These are phyloP conservation scores for Rhizopus delemar DNA, from an alignment of 371 early-diverging fungal species.

Conservation along the genomic window DNA sequence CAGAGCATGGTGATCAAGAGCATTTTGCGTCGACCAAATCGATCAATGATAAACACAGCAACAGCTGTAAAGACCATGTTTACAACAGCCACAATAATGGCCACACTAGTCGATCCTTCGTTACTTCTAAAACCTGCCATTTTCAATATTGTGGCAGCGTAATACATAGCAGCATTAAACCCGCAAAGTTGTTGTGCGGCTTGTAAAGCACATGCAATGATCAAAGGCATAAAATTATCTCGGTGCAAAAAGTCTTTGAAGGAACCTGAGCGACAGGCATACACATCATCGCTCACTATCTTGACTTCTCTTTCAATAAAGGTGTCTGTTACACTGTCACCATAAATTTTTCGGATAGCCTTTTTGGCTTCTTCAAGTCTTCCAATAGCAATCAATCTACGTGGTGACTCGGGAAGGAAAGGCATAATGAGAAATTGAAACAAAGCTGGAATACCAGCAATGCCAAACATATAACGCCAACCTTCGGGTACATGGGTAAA, in stretches of 20 bases:
- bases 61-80: conserved; percentile 59
- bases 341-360: conserved; percentile 56
- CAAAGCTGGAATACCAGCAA: conserved; percentile 37
- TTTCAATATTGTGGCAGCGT: conserved; percentile 63
- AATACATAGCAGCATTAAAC: conserved; percentile 73
- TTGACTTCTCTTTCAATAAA: conserved; percentile 52
- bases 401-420: conserved; percentile 58
- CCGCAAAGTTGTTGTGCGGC: conserved; percentile 68
- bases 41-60: conserved; percentile 60
- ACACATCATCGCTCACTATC: conserved; percentile 46
- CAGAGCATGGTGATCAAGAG: conserved; percentile 58
- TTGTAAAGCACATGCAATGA: conserved; percentile 63
- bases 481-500: conserved; percentile 44
- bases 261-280: conserved; percentile 39
- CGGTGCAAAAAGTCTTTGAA: conserved; percentile 53
- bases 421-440: conserved; percentile 42
- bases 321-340: conserved; percentile 39
- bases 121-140: conserved; percentile 64
- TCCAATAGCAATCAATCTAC: conserved; percentile 50
- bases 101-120: conserved; percentile 56
- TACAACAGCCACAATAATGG: conserved; percentile 59
- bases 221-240: conserved; percentile 52
- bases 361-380: conserved; percentile 44
- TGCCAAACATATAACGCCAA: conserved; percentile 63
- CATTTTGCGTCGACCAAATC: conserved; percentile 60